These are phyloP conservation scores for Metarhizium rileyi DNA, from an alignment of 2,329 filamentous ascomycete species.

Conservation along the genomic window DNA sequence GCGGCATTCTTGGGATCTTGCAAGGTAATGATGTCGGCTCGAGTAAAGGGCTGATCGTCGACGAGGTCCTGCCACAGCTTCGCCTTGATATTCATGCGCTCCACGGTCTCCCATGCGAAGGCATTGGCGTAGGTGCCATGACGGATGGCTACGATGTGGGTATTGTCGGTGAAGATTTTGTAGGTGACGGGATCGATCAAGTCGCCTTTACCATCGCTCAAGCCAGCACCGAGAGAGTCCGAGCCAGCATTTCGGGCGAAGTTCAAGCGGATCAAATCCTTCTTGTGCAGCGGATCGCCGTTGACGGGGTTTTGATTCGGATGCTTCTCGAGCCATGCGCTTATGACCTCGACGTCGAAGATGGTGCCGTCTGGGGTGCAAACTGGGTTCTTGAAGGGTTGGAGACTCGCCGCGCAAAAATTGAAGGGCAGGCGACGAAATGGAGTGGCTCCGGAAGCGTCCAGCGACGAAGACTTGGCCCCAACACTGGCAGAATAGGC, in stretches of 20 bases:
- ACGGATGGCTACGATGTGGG: slow-evolving; percentile 82
- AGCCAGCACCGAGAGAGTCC: slow-evolving; percentile 36
- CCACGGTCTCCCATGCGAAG: slow-evolving; percentile 91
- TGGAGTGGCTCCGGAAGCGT: slow-evolving; percentile 37
- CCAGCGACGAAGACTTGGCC: slow-evolving; percentile 49
- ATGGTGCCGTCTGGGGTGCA: slow-evolving; percentile 82
- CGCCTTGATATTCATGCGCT: slow-evolving; percentile 89
- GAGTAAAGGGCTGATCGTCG: slow-evolving; percentile 74
- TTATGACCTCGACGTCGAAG: slow-evolving; percentile 91
- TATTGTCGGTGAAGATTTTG: slow-evolving; percentile 97
- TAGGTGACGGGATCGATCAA: slow-evolving; percentile 94
- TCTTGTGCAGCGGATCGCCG: slow-evolving; percentile 65
- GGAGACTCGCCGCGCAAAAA: slow-evolving; percentile 91
- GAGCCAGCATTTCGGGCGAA: slow-evolving; percentile 82
- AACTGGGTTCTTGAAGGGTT: slow-evolving; percentile 90
- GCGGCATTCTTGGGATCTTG: slow-evolving; percentile 91
- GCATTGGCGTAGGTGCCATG: slow-evolving; percentile 82
- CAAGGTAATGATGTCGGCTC: slow-evolving; percentile 89
- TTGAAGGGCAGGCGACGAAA: slow-evolving; percentile 95
- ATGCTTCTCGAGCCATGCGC: slow-evolving; percentile 89
- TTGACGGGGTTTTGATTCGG: slow-evolving; percentile 78
- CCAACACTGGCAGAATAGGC: slow-evolving; percentile 75
- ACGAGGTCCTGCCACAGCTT: slow-evolving; percentile 93
- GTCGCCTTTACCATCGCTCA: slow-evolving; percentile 55
- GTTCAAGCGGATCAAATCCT: slow-evolving; percentile 81